Evolutionary conservation across 805 yeast species (phyloP), one percentile per base, ranked within the genome.

Genomic region (Candida mattraensis): DNA sequence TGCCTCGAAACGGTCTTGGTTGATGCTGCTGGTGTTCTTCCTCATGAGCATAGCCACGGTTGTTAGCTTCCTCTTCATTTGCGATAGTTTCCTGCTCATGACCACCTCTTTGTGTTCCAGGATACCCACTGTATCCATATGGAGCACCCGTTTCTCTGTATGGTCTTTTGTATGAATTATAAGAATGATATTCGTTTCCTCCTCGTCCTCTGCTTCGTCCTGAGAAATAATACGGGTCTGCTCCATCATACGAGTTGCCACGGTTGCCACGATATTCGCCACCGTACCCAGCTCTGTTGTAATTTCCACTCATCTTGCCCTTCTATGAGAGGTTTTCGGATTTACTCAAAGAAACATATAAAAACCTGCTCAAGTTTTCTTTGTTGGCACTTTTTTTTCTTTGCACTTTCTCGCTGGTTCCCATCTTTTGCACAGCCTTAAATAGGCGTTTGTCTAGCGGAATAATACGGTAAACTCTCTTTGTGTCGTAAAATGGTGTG

Each of bases 151-250:
- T 14, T 11, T 24, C 35, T 27, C 31, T 33, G 26, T 42, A 40
- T 11, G 45, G 37, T 28, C 47, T 31, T 25, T 32, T 37, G 24
- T 44, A 34, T 2, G 29, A 36, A n/a, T n/a, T n/a, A 22, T 40
- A 30, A 4, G 26, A 19, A 3, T 28, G 24, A 9, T 7, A 13
- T 25, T 10, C 29, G 8, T 19, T 11, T 6, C 26, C 26, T 7
- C 31, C 11, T n/a, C 30, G 33, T 5, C 44, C 40, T 4, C 49
- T 26, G 9, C 45, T 40, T 14, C 45, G 36, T 3, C 42, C 42
- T 16, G 45, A 34, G 21, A 39, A 28, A 18, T 31, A 32, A 31
- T 35, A 35, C 3, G 39, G 30, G 18, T 36, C 44, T 19, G 37
- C 24, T 16, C 25, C 33, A 17, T 30, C 35, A 27, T 35, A 29